A percentile compares a stretch with the other conserved stretches of the same genome.
Conservation (phyloP, 495 filamentous ascomycete genomes). For the Penicillium longicatenatum region DNA sequence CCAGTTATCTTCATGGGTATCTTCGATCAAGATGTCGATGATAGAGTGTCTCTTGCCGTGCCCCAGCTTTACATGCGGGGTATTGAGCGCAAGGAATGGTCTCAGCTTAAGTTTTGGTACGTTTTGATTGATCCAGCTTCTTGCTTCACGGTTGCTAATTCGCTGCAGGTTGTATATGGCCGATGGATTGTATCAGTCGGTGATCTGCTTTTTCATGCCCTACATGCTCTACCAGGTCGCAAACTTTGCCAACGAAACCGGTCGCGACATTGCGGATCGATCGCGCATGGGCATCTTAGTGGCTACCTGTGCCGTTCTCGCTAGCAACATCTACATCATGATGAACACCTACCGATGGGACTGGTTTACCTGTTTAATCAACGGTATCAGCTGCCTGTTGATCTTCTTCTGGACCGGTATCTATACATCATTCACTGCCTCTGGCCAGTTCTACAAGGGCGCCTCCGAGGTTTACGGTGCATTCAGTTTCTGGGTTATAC, state of each 20-base stretch:
- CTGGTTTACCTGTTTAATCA: slow-evolving; percentile 85
- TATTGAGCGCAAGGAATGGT: slow-evolving; percentile 98
- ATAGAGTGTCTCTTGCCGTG: slow-evolving; percentile 89
- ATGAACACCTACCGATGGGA: slow-evolving; percentile 98
- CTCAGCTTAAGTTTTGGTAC: slow-evolving; percentile 94
- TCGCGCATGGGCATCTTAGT: slow-evolving; percentile 83
- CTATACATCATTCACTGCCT: slow-evolving; percentile 70
- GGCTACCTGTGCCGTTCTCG: slow-evolving; percentile 72
- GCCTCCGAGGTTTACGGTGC: slow-evolving; percentile 78
- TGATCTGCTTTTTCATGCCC: slow-evolving; percentile 90
- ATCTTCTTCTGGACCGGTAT: slow-evolving; percentile 97
- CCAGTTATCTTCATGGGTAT: slow-evolving; percentile 97
- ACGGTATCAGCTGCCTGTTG: slow-evolving; percentile 76
- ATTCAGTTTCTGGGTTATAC: slow-evolving; percentile 82
- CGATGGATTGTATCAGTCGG: slow-evolving; percentile 92
- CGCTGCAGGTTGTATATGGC: slow-evolving; percentile 82
- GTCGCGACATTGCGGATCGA: slow-evolving; percentile 71
- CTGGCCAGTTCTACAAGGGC: slow-evolving; percentile 74
- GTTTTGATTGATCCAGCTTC: slow-evolving; percentile 19
- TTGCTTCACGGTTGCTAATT: slow-evolving; percentile 16
- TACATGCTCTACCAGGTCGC: slow-evolving; percentile 74
- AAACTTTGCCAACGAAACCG: slow-evolving; percentile 65
- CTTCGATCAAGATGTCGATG: slow-evolving; percentile 94
- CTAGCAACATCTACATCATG: slow-evolving; percentile 90
- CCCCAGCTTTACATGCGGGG: slow-evolving; percentile 95